Evolutionary conservation across 495 filamentous ascomycete genomes (phyloP).

Genomic region (Lasiosphaeria ovina): DNA sequence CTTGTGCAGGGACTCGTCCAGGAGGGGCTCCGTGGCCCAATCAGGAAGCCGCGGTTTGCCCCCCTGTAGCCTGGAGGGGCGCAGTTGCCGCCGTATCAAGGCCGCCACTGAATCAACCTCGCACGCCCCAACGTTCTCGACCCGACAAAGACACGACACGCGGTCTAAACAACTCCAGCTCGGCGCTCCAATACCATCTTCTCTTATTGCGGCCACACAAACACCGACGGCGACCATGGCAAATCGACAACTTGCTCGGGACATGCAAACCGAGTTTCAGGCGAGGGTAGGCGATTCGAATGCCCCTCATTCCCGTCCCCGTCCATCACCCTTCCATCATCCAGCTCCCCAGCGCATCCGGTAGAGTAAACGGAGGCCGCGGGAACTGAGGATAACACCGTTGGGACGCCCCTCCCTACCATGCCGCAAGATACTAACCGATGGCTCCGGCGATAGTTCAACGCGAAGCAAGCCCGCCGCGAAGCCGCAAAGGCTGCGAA

Average conservation of each 20-base stretch:
- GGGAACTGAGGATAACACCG: not conserved
- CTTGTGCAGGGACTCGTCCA: no score
- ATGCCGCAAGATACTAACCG: not conserved
- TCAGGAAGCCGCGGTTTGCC: no score
- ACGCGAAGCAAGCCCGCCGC: constrained; percentile 76
- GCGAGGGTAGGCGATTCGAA: constrained; percentile 41
- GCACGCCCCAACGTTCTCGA: not conserved
- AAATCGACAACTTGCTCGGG: constrained; percentile 50
- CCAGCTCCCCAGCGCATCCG: no score
- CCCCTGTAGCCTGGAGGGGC: not conserved
- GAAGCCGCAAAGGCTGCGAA: constrained; percentile 79
- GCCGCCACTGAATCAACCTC: not conserved
- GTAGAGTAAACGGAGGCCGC: no score
- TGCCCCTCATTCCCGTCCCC: constrained; percentile 7
- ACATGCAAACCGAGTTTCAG: constrained; percentile 54
- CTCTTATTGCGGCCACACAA: not conserved
- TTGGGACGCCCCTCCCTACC: not conserved
- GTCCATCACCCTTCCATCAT: not conserved
- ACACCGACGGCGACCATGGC: constrained; percentile 37
- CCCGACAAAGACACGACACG: not conserved
- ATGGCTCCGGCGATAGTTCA: constrained; percentile 55
- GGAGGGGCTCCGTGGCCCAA: no score
- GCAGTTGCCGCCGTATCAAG: not conserved
- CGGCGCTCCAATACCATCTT: not conserved
- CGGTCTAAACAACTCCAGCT: not conserved